A percentile compares a stretch with the other conserved stretches of the same genome.
Evolutionary conservation across 2,329 filamentous ascomycete genomes (phyloP).

Genomic region (Harringtonia lauricola): DNA sequence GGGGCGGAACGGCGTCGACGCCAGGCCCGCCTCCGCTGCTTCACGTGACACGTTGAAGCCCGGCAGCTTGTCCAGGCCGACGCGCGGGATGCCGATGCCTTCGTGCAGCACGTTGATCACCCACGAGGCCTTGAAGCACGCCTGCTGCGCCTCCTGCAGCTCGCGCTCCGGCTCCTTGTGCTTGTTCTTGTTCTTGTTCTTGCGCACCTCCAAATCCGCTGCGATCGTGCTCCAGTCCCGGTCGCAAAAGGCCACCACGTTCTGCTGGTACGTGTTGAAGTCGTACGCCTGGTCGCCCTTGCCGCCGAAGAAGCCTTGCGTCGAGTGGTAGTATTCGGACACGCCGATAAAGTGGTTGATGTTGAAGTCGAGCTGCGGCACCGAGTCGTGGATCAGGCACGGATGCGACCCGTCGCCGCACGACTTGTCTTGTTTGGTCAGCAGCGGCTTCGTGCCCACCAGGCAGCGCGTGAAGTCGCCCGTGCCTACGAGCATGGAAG

Average conservation of each 20-base stretch:
- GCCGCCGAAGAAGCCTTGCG: slow-evolving; percentile 82
- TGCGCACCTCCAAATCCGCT: slow-evolving; percentile 40
- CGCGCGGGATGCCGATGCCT: slow-evolving; percentile 82
- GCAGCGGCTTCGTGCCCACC: slow-evolving; percentile 66
- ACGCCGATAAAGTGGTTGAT: slow-evolving; percentile 97
- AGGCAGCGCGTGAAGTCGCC: slow-evolving; percentile 82
- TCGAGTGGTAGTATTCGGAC: slow-evolving; percentile 98
- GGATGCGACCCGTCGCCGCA: slow-evolving; percentile 60
- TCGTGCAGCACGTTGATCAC: slow-evolving; percentile 93
- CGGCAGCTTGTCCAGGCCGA: slow-evolving; percentile 59
- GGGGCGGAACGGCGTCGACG: slow-evolving; percentile 79
- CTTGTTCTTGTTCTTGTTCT: slow-evolving; percentile 1
- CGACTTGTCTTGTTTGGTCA: slow-evolving; percentile 81
- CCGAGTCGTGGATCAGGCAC: slow-evolving; percentile 84
- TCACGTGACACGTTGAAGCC: slow-evolving; percentile 61
- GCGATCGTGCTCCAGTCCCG: slow-evolving; percentile 72
- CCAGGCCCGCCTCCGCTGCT: slow-evolving; percentile 61
- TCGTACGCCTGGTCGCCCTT: slow-evolving; percentile 77
- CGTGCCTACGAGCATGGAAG: slow-evolving; percentile 62
- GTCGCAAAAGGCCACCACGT: slow-evolving; percentile 76
- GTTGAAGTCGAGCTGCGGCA: slow-evolving; percentile 91
- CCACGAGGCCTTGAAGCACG: slow-evolving; percentile 98
- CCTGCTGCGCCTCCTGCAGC: slow-evolving; percentile 67
- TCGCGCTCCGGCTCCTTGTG: slow-evolving; percentile 55
- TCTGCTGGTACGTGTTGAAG: slow-evolving; percentile 76